Evolutionary conservation across 164 flowering plant genomes (phyloP), one percentile per base, ranked within the genome.

Genomic region (Tetracentron sinense): DNA sequence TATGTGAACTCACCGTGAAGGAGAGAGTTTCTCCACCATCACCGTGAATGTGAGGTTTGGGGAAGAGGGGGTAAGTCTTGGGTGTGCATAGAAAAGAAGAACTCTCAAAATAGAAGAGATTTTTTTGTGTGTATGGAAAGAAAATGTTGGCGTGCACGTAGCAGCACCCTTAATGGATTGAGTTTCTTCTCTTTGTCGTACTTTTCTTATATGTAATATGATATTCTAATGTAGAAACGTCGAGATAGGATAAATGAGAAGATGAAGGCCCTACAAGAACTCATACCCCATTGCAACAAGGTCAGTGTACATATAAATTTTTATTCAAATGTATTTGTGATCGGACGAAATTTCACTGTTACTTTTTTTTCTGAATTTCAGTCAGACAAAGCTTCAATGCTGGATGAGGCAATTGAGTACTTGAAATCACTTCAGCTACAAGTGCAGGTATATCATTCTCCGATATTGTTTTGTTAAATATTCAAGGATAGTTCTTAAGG

Each of bases 331-430:
- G 12, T 46, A 7, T 49, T 52, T 30, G 53, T 61, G 23, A 54
- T 21, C 15, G 10, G 21, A 20, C 20, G 19, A 48, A 21, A 0
- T 42, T 48, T 35, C 22, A 23, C 27, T 21, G 44, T 5, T 22
- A 46, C 22, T 19, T 57, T n/a, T 48, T 22, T 54, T 65, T 42
- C 33, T 60, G n/a, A 35, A 54, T 60, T 61, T 49, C 84, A 93
- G 98, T 78, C 94, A 6, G 98, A 93, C 72, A 93, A 93, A 75
- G 98, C 97, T 61, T 92, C 97, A 31, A 89, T 92, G 94, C 72
- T 92, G 54, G 97, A 92, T 60, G 98, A 92, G 70, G 98, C 97
- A 35, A 90, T 93, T 57, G 96, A 90, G 74, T 89, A 93, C 77
- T 70, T 93, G 77, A 93, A 93, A 64, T 81, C 97, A 22, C 92